These are phyloP conservation scores for Kwoniella sp. DNA, from an alignment of 768 basidiomycete genomes.

Conservation along the genomic window DNA sequence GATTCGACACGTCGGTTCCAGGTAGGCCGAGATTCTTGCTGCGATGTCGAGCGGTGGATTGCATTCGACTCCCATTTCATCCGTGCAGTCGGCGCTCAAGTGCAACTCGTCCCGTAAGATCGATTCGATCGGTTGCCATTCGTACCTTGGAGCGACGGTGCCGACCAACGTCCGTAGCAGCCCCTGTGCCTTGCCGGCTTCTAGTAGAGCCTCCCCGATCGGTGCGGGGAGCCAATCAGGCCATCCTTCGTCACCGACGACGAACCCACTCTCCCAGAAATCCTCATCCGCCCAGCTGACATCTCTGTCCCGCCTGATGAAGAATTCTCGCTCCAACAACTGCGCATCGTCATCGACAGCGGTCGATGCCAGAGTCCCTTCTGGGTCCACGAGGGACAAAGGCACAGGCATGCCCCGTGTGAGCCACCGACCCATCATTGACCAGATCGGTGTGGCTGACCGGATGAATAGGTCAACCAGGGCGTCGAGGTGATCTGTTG, in stretches of 20 bases:
- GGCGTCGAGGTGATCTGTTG: neutral
- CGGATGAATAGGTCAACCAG: conserved; percentile 18
- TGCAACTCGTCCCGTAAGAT: no score
- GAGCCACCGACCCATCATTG: conserved; percentile 32
- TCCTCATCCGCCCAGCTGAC: conserved; percentile 44
- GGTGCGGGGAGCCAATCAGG: conserved; percentile 26
- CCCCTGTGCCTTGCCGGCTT: conserved; percentile 40
- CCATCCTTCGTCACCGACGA: conserved; percentile 26
- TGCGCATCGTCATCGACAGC: conserved; percentile 13
- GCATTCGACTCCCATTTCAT: neutral
- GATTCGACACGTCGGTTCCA: conserved; percentile 26
- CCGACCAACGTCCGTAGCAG: conserved; percentile 20
- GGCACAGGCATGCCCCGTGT: conserved; percentile 37
- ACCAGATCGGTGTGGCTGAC: conserved; percentile 28
- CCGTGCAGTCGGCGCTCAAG: neutral
- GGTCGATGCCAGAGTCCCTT: neutral
- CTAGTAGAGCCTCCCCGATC: conserved; percentile 18
- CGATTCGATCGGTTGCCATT: conserved; percentile 11
- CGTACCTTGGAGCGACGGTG: neutral
- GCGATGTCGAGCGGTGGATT: conserved; percentile 1
- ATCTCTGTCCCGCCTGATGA: conserved; percentile 32
- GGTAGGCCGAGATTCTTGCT: neutral
- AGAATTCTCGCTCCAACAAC: conserved; percentile 32
- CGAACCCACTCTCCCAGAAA: conserved; percentile 37
- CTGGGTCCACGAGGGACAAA: conserved; percentile 1